A percentile compares a stretch with the other conserved stretches of the same genome.
Conservation (phyloP, 1,139 yeast genomes). For the Debaryomycetaceae sp. region DNA sequence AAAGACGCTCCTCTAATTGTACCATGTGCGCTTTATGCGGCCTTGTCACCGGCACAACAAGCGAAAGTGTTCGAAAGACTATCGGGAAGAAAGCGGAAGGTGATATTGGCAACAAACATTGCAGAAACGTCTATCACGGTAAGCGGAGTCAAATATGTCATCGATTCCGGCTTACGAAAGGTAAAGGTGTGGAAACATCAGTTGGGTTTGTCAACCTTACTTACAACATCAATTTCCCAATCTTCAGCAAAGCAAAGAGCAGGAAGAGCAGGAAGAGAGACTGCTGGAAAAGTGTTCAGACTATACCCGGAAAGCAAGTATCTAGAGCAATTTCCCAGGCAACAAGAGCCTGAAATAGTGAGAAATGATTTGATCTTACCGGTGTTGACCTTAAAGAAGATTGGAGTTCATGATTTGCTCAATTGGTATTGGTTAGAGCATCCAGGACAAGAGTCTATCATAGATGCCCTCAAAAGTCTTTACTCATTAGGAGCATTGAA, state of each 20-base stretch:
- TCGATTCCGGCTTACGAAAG: constrained; percentile 89
- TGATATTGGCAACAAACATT: constrained; percentile 87
- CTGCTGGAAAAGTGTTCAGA: constrained; percentile 81
- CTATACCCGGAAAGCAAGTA: constrained; percentile 75
- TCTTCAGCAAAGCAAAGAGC: constrained; percentile 95
- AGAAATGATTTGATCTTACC: constrained; percentile 86
- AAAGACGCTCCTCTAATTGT: constrained; percentile 72
- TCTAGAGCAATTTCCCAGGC: constrained; percentile 51
- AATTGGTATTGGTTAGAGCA: constrained; percentile 92
- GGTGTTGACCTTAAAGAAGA: constrained; percentile 72
- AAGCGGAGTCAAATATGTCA: constrained; percentile 90
- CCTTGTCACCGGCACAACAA: constrained; percentile 82
- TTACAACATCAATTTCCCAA: constrained; percentile 89
- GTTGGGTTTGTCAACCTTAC: constrained; percentile 81
- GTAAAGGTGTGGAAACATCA: constrained; percentile 94
- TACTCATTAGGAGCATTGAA: constrained; percentile 78
- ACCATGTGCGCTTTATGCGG: constrained; percentile 87
- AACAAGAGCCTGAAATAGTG: constrained; percentile 90
- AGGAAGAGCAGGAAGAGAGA: constrained; percentile 99
- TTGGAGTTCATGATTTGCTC: constrained; percentile 78
- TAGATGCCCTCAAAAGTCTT: constrained; percentile 74
- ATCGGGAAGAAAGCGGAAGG: constrained; percentile 63
- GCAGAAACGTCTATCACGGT: constrained; percentile 98
- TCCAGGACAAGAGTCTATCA: constrained; percentile 76
- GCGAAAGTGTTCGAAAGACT: constrained; percentile 68